Evolutionary conservation across 257 asterid genomes (phyloP), one percentile per base, ranked within the genome.

Genomic region (Solanum acaule): DNA sequence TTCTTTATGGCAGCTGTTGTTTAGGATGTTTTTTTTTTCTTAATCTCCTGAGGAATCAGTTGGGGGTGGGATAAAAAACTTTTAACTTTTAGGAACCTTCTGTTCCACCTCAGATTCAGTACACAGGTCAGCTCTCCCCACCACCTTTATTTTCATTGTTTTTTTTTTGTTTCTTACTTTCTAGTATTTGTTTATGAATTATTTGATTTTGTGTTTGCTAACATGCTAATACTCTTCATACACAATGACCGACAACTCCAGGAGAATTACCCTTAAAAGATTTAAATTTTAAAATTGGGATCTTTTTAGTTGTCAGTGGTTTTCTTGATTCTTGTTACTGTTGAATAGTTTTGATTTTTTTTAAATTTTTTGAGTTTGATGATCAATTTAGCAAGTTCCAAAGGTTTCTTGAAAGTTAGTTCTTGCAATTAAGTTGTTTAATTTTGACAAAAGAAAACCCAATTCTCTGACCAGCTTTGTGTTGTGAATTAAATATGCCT

Each of bases 121-220:
- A 63, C 77, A 34, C 87, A 85, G 87, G 87, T 85, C 79, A 85
- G 87, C 87, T 65, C 5, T 3, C 87, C 77, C 35, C 77, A n/a
- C 56, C 77, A 14, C 63, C 59, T 37, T 15, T 15, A 9, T 33
- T 84, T 59, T 23, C 34, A n/a, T 13, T 84, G 46, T 34, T 44
- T 79, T 42, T 42, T 16, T 52, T 52, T 9, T 46, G 59, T 46
- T 6, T 18, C 65, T 56, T 56, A 20, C 65, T 56, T 56, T 56
- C 65, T 56, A 56, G 10, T 56, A 56, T 56, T 42, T n/a, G 14
- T 31, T 61, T 16, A 79, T 79, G 67, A 44, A 27, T 44, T 79
- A 15, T 79, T 16, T 79, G 25, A 23, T 29, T 44, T 44, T 79
- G 67, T 79, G 85, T 44, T 79, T 79, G 10, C 37, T 40, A 56